Evolutionary conservation across 2,329 filamentous ascomycete genomes (phyloP).

Genomic region (Trichoderma atrobrunneum): DNA sequence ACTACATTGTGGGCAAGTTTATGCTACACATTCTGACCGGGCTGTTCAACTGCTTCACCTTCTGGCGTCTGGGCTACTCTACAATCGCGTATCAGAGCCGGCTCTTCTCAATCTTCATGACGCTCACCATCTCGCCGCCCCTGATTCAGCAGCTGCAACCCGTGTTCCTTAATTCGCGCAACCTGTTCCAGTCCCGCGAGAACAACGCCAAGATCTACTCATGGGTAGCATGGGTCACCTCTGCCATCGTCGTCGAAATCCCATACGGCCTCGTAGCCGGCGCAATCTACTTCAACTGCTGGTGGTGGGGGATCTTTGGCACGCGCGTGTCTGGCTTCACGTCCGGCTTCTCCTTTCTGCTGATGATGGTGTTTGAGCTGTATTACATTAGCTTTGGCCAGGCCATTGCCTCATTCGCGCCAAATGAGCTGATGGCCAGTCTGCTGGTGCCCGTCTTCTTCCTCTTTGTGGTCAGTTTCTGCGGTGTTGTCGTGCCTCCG

Average conservation of each 20-base stretch:
- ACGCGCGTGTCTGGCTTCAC: conserved; percentile 51
- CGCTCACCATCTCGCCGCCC: conserved; percentile 69
- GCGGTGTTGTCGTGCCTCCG: conserved; percentile 66
- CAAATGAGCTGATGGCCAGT: conserved; percentile 65
- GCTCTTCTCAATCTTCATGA: conserved; percentile 75
- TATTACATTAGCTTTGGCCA: conserved; percentile 66
- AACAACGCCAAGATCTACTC: conserved; percentile 77
- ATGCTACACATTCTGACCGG: conserved; percentile 61
- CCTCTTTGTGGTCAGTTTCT: conserved; percentile 67
- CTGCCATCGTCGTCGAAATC: conserved; percentile 64
- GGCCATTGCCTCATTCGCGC: conserved; percentile 63
- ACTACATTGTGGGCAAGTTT: conserved; percentile 62
- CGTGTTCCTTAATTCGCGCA: conserved; percentile 62
- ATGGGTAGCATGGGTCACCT: conserved; percentile 68
- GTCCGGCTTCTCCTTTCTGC: conserved; percentile 60
- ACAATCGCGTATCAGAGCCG: conserved; percentile 65
- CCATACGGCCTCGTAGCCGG: conserved; percentile 67
- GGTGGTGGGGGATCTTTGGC: conserved; percentile 56
- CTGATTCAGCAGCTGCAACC: conserved; percentile 77
- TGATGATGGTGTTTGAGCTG: conserved; percentile 64
- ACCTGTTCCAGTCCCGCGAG: conserved; percentile 69
- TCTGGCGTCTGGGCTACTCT: conserved; percentile 58
- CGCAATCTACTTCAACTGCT: conserved; percentile 48
- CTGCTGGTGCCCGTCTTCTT: conserved; percentile 68
- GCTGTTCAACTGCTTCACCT: conserved; percentile 69